Conservation (phyloP, 306 rosid species). For the Cicer pinnatifidum region DNA sequence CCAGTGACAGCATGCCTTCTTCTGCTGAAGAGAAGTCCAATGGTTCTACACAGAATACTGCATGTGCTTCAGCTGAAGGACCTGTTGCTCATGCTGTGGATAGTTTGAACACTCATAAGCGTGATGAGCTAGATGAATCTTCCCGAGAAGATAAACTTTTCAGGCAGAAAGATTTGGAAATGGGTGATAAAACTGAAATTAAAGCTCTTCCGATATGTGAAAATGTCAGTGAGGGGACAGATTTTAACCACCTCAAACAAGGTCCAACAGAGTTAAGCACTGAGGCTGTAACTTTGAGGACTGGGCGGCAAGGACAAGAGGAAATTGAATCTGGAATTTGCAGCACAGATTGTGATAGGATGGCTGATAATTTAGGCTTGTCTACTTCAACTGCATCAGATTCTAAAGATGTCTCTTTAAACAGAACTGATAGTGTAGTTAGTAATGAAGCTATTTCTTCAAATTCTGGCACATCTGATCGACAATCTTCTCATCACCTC, state of each 20-base stretch:
- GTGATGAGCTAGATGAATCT: constrained; percentile 42
- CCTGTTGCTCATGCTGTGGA: constrained; percentile 42
- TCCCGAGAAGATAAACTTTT: constrained; percentile 41
- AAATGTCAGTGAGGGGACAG: constrained; percentile 27
- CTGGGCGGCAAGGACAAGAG: constrained; percentile 44
- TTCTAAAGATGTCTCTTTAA: constrained; percentile 45
- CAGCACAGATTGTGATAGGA: constrained; percentile 45
- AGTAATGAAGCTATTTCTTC: constrained; percentile 42
- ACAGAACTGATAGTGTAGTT: constrained; percentile 46
- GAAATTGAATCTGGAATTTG: constrained; percentile 44
- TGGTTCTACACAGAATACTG: constrained; percentile 31
- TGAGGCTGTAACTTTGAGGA: constrained; percentile 41
- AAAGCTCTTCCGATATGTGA: constrained; percentile 42
- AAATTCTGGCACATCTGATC: constrained; percentile 49
- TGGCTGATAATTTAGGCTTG: constrained; percentile 38
- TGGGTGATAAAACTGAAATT: constrained; percentile 43
- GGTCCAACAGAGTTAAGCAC: constrained; percentile 42
- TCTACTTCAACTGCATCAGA: constrained; percentile 42
- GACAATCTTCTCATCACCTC: constrained; percentile 43
- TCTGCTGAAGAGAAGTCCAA: constrained; percentile 50
- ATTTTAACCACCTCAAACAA: constrained; percentile 39
- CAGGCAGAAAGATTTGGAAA: constrained; percentile 31
- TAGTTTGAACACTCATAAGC: constrained; percentile 37
- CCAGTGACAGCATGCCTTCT: constrained; percentile 33
- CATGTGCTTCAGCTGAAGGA: constrained; percentile 51